Base-by-base conservation (phyloP, 768 basidiomycete genomes). In the Podaxis rugospora region DNA sequence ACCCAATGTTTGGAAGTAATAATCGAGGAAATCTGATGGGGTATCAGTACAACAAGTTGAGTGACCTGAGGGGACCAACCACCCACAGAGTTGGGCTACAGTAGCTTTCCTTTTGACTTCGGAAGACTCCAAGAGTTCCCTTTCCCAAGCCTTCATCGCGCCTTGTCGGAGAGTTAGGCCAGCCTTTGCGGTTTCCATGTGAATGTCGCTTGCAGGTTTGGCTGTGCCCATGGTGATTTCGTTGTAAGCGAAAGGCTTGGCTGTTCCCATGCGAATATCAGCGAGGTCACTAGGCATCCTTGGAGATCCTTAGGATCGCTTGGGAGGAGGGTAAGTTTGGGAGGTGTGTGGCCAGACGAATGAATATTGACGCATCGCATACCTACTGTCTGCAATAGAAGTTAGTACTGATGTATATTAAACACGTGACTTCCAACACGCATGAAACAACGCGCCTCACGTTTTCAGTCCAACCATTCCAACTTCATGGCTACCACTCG, bases 101-200 rank as follows among this genome's bases (percentile, higher is more conserved):
- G 95, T 98, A 1, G 96, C 91, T 73, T 99, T 98, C 58, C 97
- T 84, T 72, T 86, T 93, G 56, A 98, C 89, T 72, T 98, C 97
- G 13, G 87, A 72, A 62, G 85, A 94, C 40, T 92, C 88, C 49
- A 97, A 69, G 37, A 97, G 78, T 66, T 93, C 89, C 64, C 82
- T 83, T 75, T 99, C 95, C 93, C 94, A 94, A 18, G 87, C 72
- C 71, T 92, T 79, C 53, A 87, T 78, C 7, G 80, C 83, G 13
- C 77, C 80, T 49, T 79, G 77, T 66, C 82, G 85, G 56, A 88
- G 61, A 1, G 87, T 91, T 11, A 80, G 74, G 21, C 74, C 77
- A 1, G 74, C 78, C 55, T 80, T 78, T 16, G 85, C 83, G 5
- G 87, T 89, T 39, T 87, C 82, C 90, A 91, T 92, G 61, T 74